A percentile compares a stretch with the other conserved stretches of the same genome.
Conservation (phyloP, 108 stramenopile genomes). For the Pseudonitzschia delicatissima region DNA sequence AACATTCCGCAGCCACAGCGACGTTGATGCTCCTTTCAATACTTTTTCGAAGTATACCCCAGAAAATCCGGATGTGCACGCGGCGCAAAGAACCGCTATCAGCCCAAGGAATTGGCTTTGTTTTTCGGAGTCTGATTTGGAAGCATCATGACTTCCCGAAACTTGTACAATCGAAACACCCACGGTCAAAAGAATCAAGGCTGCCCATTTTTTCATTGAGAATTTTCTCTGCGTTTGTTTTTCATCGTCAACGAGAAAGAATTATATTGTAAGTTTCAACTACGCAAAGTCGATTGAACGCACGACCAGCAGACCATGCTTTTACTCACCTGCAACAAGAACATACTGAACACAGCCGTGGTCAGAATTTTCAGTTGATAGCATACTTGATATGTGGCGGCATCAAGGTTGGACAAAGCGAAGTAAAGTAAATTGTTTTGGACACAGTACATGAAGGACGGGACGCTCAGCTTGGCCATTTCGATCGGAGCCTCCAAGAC, state of each 20-base stretch:
- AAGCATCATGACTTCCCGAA: conserved; percentile 49
- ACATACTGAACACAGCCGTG: conserved; percentile 94
- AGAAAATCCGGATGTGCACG: conserved; percentile 92
- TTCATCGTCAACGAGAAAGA: no score
- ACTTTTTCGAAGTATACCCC: conserved; percentile 99
- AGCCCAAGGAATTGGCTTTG: conserved; percentile 77
- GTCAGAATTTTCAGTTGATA: conserved; percentile 98
- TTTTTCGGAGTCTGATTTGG: conserved; percentile 26
- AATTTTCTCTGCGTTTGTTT: conserved; percentile 54
- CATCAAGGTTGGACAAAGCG: conserved; percentile 94
- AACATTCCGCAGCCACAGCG: conserved; percentile 94
- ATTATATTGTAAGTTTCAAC: no score
- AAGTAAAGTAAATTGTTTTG: conserved; percentile 98
- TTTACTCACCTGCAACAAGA: conserved; percentile 68
- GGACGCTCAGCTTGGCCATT: conserved; percentile 92
- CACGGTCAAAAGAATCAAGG: conserved; percentile 83
- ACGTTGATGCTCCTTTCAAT: conserved; percentile 83
- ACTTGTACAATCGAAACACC: conserved; percentile 93
- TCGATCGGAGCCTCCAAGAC: conserved; percentile 65
- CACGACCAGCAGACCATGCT: no score
- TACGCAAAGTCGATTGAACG: no score
- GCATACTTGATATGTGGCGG: conserved; percentile 96
- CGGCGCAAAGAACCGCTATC: conserved; percentile 89
- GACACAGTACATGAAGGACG: conserved; percentile 92
- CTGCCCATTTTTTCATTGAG: conserved; percentile 73